Conservation (phyloP, 352 stramenopile species). For the Phytophthora megakarya region DNA sequence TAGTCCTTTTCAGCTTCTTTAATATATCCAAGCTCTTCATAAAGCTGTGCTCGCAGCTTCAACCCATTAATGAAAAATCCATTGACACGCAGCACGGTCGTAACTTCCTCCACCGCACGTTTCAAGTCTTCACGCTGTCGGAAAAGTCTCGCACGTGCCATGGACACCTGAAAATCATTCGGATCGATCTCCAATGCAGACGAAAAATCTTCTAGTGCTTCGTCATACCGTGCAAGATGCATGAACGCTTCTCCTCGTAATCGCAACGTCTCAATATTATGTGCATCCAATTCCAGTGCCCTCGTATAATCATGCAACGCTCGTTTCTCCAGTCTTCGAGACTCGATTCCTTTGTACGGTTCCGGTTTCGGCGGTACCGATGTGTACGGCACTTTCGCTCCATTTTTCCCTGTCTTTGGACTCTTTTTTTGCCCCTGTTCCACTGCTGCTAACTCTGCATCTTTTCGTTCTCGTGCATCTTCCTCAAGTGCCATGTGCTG, state of each 20-base stretch:
- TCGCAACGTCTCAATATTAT: constrained; percentile 48
- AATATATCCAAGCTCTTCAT: constrained; percentile 43
- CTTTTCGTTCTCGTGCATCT: constrained; percentile 47
- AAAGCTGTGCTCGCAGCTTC: constrained; percentile 63
- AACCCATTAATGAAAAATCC: constrained; percentile 79
- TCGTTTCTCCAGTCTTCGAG: constrained; percentile 49
- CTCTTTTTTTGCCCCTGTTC: constrained; percentile 47
- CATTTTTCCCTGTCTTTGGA: constrained; percentile 9
- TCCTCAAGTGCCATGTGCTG: constrained; percentile 58
- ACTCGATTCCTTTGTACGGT: constrained; percentile 39
- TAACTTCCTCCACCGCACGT: constrained; percentile 60
- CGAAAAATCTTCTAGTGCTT: constrained; percentile 63
- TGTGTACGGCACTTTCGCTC: constrained; percentile 13
- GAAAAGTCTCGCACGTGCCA: constrained; percentile 59
- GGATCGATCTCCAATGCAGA: constrained; percentile 48
- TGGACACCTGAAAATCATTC: constrained; percentile 64
- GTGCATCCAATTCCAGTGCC: constrained; percentile 51
- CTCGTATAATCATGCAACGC: constrained; percentile 68
- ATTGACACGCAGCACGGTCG: constrained; percentile 55
- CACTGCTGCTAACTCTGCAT: constrained; percentile 49
- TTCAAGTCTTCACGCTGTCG: constrained; percentile 47
- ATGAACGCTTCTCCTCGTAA: constrained; percentile 53
- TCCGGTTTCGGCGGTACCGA: constrained; percentile 24
- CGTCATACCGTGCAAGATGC: constrained; percentile 51
- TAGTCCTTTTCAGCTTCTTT: constrained; percentile 62